Percentiles rank a stretch among this genome's conserved stretches.
Conservation (phyloP, 192 early-diverging fungal genomes). For the Dispira parvispora region DNA sequence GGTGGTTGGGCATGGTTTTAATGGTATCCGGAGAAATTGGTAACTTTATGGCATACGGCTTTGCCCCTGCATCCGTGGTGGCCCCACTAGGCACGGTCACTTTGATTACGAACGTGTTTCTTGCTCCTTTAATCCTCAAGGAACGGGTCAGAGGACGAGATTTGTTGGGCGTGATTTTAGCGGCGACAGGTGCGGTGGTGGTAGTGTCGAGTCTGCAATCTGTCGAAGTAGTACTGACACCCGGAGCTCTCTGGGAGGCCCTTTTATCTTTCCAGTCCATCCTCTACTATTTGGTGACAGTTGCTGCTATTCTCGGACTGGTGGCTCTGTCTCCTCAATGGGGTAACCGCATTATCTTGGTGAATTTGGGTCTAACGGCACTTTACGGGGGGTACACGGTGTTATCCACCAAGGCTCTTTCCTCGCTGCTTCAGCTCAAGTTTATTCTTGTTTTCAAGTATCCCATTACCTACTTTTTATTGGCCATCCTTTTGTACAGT, state of each 20-base stretch:
- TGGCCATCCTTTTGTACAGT: conserved; percentile 37
- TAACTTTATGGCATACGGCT: conserved; percentile 49
- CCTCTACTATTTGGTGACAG: conserved; percentile 33
- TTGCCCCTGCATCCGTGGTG: conserved; percentile 53
- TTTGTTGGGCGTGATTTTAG: conserved; percentile 37
- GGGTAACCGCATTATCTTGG: conserved; percentile 34
- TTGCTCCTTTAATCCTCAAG: conserved; percentile 49
- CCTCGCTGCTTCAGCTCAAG: conserved; percentile 41
- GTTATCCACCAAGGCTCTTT: conserved; percentile 47
- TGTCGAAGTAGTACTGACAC: conserved; percentile 29
- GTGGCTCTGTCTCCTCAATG: conserved; percentile 25
- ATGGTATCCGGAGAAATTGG: conserved; percentile 45
- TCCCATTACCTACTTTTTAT: conserved; percentile 41
- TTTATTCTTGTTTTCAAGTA: conserved; percentile 46
- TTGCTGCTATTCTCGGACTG: conserved; percentile 17
- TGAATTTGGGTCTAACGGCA: conserved; percentile 47
- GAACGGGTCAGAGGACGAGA: conserved; percentile 42
- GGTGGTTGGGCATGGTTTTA: conserved; percentile 52
- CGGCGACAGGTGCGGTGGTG: conserved; percentile 40
- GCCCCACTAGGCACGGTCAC: conserved; percentile 60
- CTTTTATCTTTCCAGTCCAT: background rate
- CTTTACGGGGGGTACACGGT: conserved; percentile 61
- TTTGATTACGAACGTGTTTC: conserved; percentile 46
- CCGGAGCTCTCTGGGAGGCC: background rate
- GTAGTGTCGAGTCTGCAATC: conserved; percentile 45